Percentiles rank a stretch among this genome's conserved stretches.
These are phyloP conservation scores for Beauveria medogensis DNA, from an alignment of 2,329 filamentous ascomycete species.

Conservation along the genomic window DNA sequence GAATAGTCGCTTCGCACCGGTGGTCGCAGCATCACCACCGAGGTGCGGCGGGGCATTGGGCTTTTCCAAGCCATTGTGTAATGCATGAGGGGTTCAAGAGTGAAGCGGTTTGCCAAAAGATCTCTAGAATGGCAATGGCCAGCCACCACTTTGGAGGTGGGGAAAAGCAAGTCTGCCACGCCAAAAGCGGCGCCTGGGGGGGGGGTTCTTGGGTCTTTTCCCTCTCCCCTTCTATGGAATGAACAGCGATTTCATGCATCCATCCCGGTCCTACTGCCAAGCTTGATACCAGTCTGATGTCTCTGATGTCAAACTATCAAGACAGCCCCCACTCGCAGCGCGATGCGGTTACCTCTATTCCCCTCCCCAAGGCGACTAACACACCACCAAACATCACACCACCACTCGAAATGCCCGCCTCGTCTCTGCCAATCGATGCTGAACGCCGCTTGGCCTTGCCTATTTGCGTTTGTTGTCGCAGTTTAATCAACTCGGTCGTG, in stretches of 20 bases:
- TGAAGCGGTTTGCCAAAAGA: not conserved
- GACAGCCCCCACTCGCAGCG: not conserved
- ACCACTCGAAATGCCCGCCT: not conserved
- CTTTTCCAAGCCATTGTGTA: not conserved
- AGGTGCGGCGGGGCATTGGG: not conserved
- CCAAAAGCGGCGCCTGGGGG: not conserved
- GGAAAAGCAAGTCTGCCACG: not conserved
- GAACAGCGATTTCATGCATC: not conserved
- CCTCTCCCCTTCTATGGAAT: no score
- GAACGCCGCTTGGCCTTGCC: slow-evolving; percentile 2
- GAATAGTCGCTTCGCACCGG: not conserved
- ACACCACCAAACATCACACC: not conserved
- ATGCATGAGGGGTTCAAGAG: not conserved
- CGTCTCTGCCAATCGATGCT: not conserved
- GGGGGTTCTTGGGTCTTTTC: not conserved
- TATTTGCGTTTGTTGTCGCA: not conserved
- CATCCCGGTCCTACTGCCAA: not conserved
- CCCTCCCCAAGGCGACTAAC: not conserved
- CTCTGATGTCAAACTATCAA: slow-evolving; percentile 2
- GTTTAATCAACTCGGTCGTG: not conserved
- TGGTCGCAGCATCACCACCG: not conserved
- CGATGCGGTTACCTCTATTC: not conserved
- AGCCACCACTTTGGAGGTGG: not conserved
- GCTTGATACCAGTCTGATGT: not conserved
- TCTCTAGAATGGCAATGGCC: not conserved